Base-by-base conservation (phyloP, 2,329 filamentous ascomycete genomes). In the Exophiala xenobiotica region DNA sequence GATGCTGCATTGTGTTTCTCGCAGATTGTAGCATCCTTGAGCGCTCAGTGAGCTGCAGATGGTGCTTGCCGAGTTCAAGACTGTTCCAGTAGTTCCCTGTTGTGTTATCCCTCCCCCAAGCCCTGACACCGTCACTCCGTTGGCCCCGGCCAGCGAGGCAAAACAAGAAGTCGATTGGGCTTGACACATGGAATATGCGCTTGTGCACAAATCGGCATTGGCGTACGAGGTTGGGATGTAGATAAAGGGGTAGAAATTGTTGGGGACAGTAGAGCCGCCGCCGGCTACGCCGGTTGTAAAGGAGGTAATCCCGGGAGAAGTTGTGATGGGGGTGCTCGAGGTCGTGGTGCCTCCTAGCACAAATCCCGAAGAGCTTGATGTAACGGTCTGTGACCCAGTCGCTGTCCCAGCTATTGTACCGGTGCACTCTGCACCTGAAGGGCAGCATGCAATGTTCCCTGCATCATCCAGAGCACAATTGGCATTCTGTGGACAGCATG, bases 371-470 rank as follows among this genome's bases (percentile, higher is more conserved):
- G 64, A 62, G 4, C 57, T 58, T 2, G 63, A 53, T 2, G 61
- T 50, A 19, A 16, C 42, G 41, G 53, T 54, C 6, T 38, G 52
- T 6, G 46, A 33, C 3, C 39, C 53, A 18, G 50, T 48, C 3
- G 37, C 20, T 18, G 56, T 52, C 18, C 61, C 61, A 20, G 46
- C 59, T 39, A 83, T 71, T 6, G 71, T 75, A 2, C 82, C 82
- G 0, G 81, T 83, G 62, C 82, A 85, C 22, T 70, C 75, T 11
- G 77, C 77, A 44, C 78, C 75, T 20, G 68, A 72, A 0, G 80
- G 80, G 67, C 82, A 85, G 71, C 82, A 85, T 19, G 81, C 82
- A 47, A 84, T 76, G 54, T 82, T 73, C 47, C 80, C 74, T 29
- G 74, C 77, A 33, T 68, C 67, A 65, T 85, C 82, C 44, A 74